These are phyloP conservation scores for Cadophora luteo-olivacea DNA, from an alignment of 2,329 filamentous ascomycete species.

Conservation along the genomic window DNA sequence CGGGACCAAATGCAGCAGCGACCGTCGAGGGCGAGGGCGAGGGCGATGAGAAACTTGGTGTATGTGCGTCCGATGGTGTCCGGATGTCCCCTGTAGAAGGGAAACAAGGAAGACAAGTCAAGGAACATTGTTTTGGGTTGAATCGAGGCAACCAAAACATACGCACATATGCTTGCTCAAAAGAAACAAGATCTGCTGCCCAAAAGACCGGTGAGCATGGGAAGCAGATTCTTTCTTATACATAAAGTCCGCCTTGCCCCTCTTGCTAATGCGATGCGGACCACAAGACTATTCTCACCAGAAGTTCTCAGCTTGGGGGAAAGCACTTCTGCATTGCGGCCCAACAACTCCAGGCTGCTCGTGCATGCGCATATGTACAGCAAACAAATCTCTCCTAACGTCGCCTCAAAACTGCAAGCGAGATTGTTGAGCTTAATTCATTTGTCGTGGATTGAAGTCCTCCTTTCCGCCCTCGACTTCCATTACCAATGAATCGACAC, in stretches of 20 bases:
- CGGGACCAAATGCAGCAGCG: not conserved
- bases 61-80: not conserved
- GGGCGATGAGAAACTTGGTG: not conserved
- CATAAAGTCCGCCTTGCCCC: conserved; percentile 15
- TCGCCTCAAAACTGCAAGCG: conserved; percentile 1
- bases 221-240: conserved; percentile 29
- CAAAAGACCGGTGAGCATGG: conserved; percentile 15
- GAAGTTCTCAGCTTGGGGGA: not conserved
- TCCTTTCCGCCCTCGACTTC: conserved; percentile 1
- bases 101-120: not conserved
- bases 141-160: conserved; percentile 13
- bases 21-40: not conserved
- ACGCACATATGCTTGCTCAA: not conserved
- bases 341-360: not conserved
- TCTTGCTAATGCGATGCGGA: not conserved
- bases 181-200: conserved; percentile 23
- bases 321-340: not conserved
- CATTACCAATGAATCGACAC: not conserved
- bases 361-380: not conserved
- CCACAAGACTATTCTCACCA: not conserved
- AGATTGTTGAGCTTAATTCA: not conserved
- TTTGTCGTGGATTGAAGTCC: conserved; percentile 5
- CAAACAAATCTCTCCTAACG: not conserved
- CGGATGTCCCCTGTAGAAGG: not conserved
- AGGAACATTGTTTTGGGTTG: not conserved